Percentiles rank a stretch among this genome's conserved stretches.
Evolutionary conservation across 83 land plant genomes (phyloP).

Genomic region (Diphasiastrum complanatum): DNA sequence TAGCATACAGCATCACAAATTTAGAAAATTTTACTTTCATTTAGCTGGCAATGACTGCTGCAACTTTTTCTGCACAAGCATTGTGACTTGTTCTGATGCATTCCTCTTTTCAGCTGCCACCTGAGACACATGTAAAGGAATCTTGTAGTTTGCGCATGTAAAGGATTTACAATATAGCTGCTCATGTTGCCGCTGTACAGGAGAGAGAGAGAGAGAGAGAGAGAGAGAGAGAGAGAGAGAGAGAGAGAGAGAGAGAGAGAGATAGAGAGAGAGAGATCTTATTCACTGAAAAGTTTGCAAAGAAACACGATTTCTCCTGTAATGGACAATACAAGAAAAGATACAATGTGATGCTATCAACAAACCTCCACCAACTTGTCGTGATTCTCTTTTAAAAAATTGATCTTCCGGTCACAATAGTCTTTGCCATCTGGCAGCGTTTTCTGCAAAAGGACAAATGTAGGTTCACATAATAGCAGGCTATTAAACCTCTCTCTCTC

Average conservation of each 20-base stretch:
- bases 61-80: constrained; percentile 33
- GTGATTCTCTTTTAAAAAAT: constrained; percentile 31
- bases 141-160: constrained; percentile 5
- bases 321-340: not conserved
- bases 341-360: not conserved
- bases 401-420: constrained; percentile 38
- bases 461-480: too few species aligned
- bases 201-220: not conserved
- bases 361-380: constrained; percentile 34
- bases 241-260: too few species aligned
- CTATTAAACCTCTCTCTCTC: too few species aligned
- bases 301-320: not conserved
- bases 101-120: constrained; percentile 30
- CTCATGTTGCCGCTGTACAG: not conserved
- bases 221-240: too few species aligned
- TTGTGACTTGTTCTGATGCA: constrained; percentile 27
- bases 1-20: too few species aligned
- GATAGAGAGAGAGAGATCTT: too few species aligned
- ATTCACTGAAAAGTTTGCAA: not conserved
- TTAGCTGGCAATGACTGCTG: constrained; percentile 4
- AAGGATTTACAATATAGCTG: not conserved
- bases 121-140: not conserved
- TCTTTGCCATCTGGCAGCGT: constrained; percentile 27
- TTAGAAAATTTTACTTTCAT: not conserved
- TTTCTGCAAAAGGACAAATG: constrained; percentile 19